Percentiles rank a stretch among this genome's conserved stretches.
phyloP scores from a whole-genome alignment of 2,329 filamentous ascomycete species.

The Ascochyta fabae region DNA sequence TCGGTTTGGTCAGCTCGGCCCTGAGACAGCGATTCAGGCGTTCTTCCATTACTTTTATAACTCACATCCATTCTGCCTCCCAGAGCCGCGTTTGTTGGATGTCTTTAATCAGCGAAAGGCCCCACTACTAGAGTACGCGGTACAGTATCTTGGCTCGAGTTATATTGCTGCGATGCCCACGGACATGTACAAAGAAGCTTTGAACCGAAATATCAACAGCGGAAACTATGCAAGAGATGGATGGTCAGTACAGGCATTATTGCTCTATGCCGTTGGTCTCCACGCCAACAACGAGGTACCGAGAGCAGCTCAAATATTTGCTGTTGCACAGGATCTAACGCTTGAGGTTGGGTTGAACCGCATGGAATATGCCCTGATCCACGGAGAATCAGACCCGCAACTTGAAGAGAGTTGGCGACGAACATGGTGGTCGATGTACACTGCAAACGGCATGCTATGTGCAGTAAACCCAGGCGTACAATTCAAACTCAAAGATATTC shows the following conservation, averaged over 20 bases:
- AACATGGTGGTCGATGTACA: conserved; percentile 88
- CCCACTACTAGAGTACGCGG: conserved; percentile 59
- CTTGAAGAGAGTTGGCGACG: conserved; percentile 84
- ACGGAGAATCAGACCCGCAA: conserved; percentile 69
- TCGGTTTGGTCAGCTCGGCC: conserved; percentile 36
- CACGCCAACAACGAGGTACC: conserved; percentile 77
- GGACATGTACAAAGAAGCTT: conserved; percentile 52
- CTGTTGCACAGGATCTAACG: conserved; percentile 72
- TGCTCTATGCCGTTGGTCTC: conserved; percentile 77
- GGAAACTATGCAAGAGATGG: conserved; percentile 44
- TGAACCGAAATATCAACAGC: conserved; percentile 41
- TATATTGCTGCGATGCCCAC: conserved; percentile 57
- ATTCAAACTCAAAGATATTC: conserved; percentile 71
- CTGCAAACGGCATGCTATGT: conserved; percentile 84
- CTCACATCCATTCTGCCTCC: conserved; percentile 64
- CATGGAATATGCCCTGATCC: conserved; percentile 67
- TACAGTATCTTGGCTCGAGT: conserved; percentile 64
- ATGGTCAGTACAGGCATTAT: conserved; percentile 76
- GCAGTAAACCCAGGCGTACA: conserved; percentile 77
- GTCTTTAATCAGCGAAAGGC: conserved; percentile 50
- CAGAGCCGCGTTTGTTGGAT: conserved; percentile 50
- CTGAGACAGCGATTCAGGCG: conserved; percentile 39
- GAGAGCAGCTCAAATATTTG: conserved; percentile 71
- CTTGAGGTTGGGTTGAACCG: conserved; percentile 79
- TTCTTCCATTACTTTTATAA: conserved; percentile 60